These are phyloP conservation scores for Rhizopus microsporus DNA, from an alignment of 371 early-diverging fungal species.

Conservation along the genomic window DNA sequence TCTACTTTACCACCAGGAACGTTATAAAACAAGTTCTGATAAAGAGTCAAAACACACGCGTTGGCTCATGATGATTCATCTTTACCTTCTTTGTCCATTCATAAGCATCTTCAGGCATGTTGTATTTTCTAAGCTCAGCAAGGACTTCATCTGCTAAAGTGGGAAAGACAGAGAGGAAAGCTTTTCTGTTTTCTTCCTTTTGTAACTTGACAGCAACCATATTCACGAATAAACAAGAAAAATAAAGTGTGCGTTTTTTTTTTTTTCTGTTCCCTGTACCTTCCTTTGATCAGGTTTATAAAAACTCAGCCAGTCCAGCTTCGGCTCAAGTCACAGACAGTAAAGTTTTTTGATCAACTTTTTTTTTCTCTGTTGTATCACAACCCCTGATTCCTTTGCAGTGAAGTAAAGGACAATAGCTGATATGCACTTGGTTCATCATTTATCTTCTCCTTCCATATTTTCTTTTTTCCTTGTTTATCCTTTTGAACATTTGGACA, in stretches of 20 bases:
- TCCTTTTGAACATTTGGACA: no score
- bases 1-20: conserved; percentile 72
- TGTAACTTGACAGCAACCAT: conserved; percentile 52
- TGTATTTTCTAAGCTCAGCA: conserved; percentile 62
- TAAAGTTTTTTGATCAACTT: no score
- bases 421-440: no score
- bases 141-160: conserved; percentile 64
- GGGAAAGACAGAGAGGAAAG: conserved; percentile 61
- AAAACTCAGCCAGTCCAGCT: no score
- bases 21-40: conserved; percentile 73
- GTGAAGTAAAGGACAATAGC: no score
- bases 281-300: no score
- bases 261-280: no score
- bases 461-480: no score
- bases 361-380: no score
- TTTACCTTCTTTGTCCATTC: conserved; percentile 66
- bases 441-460: no score
- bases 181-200: conserved; percentile 59
- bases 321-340: no score
- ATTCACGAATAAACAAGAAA: conserved; percentile 3
- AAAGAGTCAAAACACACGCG: background rate
- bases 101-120: conserved; percentile 74
- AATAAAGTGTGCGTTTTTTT: background rate
- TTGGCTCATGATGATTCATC: background rate
- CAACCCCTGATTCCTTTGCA: no score